Evolutionary conservation across 345 rosid species (phyloP).

Genomic region (Populus alba): DNA sequence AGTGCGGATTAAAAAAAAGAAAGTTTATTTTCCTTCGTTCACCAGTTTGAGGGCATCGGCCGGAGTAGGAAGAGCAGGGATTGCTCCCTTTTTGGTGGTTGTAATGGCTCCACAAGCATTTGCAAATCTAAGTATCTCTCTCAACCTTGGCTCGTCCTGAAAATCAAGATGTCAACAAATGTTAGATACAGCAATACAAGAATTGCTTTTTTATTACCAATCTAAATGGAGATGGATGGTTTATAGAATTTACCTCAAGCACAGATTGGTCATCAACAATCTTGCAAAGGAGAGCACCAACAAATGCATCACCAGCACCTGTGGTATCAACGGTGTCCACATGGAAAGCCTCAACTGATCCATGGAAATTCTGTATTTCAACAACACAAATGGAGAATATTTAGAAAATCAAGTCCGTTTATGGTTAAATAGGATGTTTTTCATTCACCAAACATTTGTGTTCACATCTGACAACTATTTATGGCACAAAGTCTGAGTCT

Average conservation of each 20-base stretch:
- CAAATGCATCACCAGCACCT: conserved; percentile 93
- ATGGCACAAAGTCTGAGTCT: background rate
- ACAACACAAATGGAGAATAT: background rate
- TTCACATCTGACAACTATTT: background rate
- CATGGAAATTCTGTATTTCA: conserved; percentile 59
- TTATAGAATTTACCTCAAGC: conserved; percentile 47
- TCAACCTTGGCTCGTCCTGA: conserved; percentile 74
- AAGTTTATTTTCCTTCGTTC: conserved; percentile 3
- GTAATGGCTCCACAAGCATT: conserved; percentile 98
- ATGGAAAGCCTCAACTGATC: conserved; percentile 73
- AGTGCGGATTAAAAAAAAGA: no score
- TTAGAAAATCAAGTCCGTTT: background rate
- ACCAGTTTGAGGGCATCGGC: conserved; percentile 47
- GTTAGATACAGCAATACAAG: no score
- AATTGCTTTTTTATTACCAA: no score
- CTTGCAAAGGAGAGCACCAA: conserved; percentile 83
- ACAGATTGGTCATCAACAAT: conserved; percentile 66
- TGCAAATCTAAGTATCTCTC: conserved; percentile 70
- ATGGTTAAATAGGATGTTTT: no score
- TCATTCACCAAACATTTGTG: no score
- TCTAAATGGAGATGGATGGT: no score
- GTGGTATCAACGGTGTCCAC: conserved; percentile 84
- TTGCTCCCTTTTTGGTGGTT: conserved; percentile 95
- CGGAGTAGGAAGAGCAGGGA: conserved; percentile 81
- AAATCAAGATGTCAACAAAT: background rate